These are phyloP conservation scores for Simplicillium aogashimaense DNA, from an alignment of 2,329 filamentous ascomycete genomes.

Conservation along the genomic window DNA sequence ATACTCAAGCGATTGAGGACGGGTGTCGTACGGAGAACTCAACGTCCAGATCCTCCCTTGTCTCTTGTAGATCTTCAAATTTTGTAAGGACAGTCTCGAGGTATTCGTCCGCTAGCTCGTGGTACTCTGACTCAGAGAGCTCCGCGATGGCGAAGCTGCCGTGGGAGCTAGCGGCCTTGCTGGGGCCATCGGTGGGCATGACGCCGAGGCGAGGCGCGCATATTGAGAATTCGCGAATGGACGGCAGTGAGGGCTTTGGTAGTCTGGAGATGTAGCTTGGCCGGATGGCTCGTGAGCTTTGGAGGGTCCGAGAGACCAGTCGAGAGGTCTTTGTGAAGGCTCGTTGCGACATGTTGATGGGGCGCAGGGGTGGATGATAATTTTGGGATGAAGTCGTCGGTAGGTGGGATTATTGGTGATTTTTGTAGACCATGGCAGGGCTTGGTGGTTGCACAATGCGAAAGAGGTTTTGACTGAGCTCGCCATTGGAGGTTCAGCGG, in stretches of 20 bases:
- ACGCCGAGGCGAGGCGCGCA: constrained; percentile 32
- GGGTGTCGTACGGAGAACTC: constrained; percentile 67
- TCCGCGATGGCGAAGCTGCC: constrained; percentile 41
- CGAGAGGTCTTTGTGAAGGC: constrained; percentile 26
- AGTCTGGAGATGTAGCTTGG: constrained; percentile 10
- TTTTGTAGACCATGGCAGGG: too few relatives aligned
- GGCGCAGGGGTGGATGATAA: not conserved
- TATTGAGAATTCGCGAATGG: not conserved
- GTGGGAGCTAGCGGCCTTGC: constrained; percentile 28
- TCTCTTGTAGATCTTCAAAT: constrained; percentile 68
- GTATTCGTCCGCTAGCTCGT: constrained; percentile 67
- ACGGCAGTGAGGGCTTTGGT: too few relatives aligned
- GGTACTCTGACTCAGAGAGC: constrained; percentile 62
- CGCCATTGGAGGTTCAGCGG: too few relatives aligned
- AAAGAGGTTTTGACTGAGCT: too few relatives aligned
- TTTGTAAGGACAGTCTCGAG: constrained; percentile 46
- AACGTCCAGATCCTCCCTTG: constrained; percentile 67
- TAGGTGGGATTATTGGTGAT: not conserved
- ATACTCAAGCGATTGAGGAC: constrained; percentile 7
- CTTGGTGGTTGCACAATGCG: too few relatives aligned
- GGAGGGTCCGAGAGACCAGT: constrained; percentile 22
- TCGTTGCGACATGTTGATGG: constrained; percentile 18
- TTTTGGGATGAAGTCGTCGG: not conserved
- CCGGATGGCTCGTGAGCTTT: constrained; percentile 13
- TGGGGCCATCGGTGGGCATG: constrained; percentile 46